These are phyloP conservation scores for Phaffia tasmanica DNA, from an alignment of 768 basidiomycete species.

Conservation along the genomic window DNA sequence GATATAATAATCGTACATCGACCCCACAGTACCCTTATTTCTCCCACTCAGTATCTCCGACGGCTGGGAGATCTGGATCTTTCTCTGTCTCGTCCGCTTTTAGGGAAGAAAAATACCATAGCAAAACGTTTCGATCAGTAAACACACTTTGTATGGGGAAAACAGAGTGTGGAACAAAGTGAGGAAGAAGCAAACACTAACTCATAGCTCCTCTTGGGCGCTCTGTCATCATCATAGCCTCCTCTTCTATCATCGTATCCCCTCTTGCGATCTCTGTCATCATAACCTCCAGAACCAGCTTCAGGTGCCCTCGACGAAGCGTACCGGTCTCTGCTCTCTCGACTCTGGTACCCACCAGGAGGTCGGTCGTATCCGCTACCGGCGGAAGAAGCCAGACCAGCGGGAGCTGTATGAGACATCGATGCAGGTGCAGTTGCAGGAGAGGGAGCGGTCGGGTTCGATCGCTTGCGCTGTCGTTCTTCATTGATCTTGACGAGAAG, in stretches of 20 bases:
- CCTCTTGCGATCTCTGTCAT: slow-evolving; percentile 3
- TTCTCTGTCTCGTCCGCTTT: neutral
- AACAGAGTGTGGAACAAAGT: neutral
- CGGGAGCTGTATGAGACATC: neutral
- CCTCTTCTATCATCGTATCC: slow-evolving; percentile 10
- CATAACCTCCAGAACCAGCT: slow-evolving; percentile 9
- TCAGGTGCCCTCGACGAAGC: slow-evolving; percentile 3
- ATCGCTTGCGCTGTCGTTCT: slow-evolving; percentile 50
- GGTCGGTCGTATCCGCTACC: too few relatives aligned
- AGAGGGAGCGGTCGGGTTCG: slow-evolving; percentile 5
- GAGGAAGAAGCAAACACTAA: neutral
- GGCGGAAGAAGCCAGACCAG: neutral
- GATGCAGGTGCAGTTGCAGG: neutral
- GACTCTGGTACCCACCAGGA: too few relatives aligned
- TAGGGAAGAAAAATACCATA: neutral
- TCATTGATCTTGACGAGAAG: slow-evolving; percentile 84
- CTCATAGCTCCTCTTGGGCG: slow-evolving; percentile 16
- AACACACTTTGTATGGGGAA: neutral
- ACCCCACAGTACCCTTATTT: too few relatives aligned
- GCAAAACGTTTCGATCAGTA: neutral
- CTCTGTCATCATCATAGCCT: slow-evolving; percentile 13
- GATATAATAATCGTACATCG: too few relatives aligned
- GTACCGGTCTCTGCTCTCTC: slow-evolving; percentile 6
- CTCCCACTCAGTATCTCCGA: neutral
- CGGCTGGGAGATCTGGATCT: slow-evolving; percentile 17